Evolutionary conservation across 73 alveolate species (phyloP).

Genomic region (Breviolum minutum): DNA sequence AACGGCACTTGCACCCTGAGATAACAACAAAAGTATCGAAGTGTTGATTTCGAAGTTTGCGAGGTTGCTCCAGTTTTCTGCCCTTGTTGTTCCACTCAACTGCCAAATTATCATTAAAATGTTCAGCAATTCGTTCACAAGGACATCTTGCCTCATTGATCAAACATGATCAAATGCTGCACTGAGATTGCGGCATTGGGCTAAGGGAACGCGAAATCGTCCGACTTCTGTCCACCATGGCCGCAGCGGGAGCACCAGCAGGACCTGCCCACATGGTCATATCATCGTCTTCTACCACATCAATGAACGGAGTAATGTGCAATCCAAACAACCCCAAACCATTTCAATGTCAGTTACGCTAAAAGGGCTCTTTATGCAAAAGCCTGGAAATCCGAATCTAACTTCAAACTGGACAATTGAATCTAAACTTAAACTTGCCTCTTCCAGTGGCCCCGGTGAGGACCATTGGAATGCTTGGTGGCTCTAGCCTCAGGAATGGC

Average conservation of each 20-base stretch:
- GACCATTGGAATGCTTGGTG: constrained; percentile 19
- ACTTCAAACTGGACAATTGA: too few relatives aligned
- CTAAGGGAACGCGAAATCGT: constrained; percentile 1
- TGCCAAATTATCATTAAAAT: too few relatives aligned
- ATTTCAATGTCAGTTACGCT: not conserved
- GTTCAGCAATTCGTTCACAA: too few relatives aligned
- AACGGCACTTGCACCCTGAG: not conserved
- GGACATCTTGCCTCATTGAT: too few relatives aligned
- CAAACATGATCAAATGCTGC: too few relatives aligned
- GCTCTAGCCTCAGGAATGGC: not conserved
- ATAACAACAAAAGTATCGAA: not conserved
- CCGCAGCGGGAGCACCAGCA: not conserved
- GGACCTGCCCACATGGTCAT: not conserved
- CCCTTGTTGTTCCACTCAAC: too few relatives aligned
- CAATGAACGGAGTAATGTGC: not conserved
- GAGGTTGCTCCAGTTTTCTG: too few relatives aligned
- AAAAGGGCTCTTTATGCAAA: too few relatives aligned
- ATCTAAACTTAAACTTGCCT: not conserved
- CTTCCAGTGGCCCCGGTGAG: not conserved
- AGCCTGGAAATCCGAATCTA: too few relatives aligned
- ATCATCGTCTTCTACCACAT: too few relatives aligned
- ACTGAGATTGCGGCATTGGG: not conserved
- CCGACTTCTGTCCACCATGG: constrained; percentile 44
- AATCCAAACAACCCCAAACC: not conserved
- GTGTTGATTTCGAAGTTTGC: too few relatives aligned